A percentile compares a stretch with the other conserved stretches of the same genome.
phyloP scores from a whole-genome alignment of 495 filamentous ascomycete species.

The Neurospora cerealis region DNA sequence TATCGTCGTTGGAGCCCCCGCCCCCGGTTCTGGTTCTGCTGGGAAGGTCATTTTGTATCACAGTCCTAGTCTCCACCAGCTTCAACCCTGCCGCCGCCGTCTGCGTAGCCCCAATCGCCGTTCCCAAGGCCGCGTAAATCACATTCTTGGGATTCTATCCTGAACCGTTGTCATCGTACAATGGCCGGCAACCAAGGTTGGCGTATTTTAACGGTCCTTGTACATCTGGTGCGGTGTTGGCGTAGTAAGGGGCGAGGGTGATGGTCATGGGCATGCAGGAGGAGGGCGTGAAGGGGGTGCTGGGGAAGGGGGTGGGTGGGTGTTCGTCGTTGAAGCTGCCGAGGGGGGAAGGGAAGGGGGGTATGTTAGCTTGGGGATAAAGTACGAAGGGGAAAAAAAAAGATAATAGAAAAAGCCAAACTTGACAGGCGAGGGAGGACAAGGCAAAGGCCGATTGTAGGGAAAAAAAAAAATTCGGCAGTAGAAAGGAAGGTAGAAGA shows the following conservation, averaged over 20 bases:
- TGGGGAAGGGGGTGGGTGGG: neutral
- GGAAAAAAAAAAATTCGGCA: too few species aligned
- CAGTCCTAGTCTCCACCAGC: neutral
- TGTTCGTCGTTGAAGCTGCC: neutral
- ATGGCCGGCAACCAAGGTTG: neutral
- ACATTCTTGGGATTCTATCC: neutral
- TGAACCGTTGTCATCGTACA: neutral
- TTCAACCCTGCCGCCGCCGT: neutral
- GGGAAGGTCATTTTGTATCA: neutral
- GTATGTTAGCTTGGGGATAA: neutral
- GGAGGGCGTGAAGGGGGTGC: neutral
- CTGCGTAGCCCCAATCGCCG: neutral
- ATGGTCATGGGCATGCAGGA: neutral
- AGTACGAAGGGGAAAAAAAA: too few species aligned
- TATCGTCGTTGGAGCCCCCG: too few species aligned
- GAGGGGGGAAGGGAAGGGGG: neutral
- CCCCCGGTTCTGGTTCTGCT: too few species aligned
- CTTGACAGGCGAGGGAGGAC: too few species aligned
- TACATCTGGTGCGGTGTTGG: neutral
- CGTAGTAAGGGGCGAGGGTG: neutral
- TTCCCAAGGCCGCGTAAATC: neutral
- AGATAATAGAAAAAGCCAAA: too few species aligned
- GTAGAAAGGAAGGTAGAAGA: too few species aligned
- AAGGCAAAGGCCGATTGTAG: too few species aligned
- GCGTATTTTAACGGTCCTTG: neutral